Base-by-base conservation (phyloP, 108 stramenopile species). In the Mediolabrus comicus region DNA sequence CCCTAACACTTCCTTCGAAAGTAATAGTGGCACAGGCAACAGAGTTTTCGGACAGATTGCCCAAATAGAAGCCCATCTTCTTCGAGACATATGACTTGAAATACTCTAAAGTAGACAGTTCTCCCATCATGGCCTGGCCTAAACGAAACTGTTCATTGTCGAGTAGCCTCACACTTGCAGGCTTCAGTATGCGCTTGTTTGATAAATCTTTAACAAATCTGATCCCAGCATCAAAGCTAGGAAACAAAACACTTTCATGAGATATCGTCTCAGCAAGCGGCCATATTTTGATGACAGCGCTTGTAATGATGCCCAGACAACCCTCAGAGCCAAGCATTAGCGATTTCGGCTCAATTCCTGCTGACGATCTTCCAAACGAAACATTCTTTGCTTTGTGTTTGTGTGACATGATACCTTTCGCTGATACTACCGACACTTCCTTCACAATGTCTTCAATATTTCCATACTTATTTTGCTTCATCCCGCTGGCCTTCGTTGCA, bases 361-460 rank as follows among this genome's bases (percentile, higher is more conserved):
- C 79, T 5, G 92, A 87, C 24, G 81, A 86, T 36, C 97, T 76
- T 22, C 91, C 93, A 63, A 77, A 73, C n/a, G 74, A 78, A 2
- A 57, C 51, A 35, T 74, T 83, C 3, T 72, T 57, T 26, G 52
- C 60, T 33, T 71, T 38, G 62, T 67, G 54, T 24, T 81, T 75
- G 46, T 85, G 86, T 66, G 84, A 86, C 35, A 90, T 59, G 7
- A 82, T 54, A 34, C 81, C 80, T 56, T 78, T 69, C 6, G 89
- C 67, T 22, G 91, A 84, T 31, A 94, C 86, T 11, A 95, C 83
- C 11, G 81, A 68, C 9, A 95, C 86, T 46, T 89, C 87, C 24
- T 82, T 81, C 27, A 98, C 95, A 59, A 98, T 95, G 65, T 97
- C 95, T 78, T 98, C 97, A 62, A 98, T 98, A 39, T 98, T 98